phyloP scores from a whole-genome alignment of 768 basidiomycete species.

The Lentinula sp. region DNA sequence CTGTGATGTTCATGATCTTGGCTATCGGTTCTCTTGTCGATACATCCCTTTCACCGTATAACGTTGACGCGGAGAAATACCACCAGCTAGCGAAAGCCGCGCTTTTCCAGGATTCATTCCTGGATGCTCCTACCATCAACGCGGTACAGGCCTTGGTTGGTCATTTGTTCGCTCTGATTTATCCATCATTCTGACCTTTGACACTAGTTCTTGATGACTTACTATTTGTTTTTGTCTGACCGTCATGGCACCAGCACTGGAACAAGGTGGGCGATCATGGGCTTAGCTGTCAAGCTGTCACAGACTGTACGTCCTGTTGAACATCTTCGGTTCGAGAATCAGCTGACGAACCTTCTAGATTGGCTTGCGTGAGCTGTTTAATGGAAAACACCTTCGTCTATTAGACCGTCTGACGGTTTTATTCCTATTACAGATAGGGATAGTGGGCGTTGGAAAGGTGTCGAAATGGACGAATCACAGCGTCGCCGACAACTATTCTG shows the following conservation, averaged over 20 bases:
- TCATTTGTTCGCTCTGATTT: conserved; percentile 10
- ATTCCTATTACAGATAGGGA: conserved; percentile 47
- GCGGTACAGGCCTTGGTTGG: conserved; percentile 64
- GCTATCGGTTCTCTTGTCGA: conserved; percentile 64
- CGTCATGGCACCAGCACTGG: conserved; percentile 62
- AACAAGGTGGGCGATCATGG: conserved; percentile 63
- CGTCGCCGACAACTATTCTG: conserved; percentile 64
- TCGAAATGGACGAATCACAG: conserved; percentile 51
- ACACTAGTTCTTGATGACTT: conserved; percentile 60
- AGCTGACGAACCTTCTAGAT: conserved; percentile 36
- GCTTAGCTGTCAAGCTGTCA: conserved; percentile 62
- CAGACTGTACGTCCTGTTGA: conserved; percentile 49
- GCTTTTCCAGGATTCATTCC: conserved; percentile 56
- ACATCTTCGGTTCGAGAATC: background rate
- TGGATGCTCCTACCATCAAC: conserved; percentile 63
- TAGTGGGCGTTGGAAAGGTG: conserved; percentile 58
- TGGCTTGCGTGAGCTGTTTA: conserved; percentile 52
- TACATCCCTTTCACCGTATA: conserved; percentile 48
- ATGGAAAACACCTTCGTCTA: background rate
- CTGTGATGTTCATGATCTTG: conserved; percentile 60
- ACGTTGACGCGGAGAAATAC: conserved; percentile 64
- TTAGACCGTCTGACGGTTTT: background rate
- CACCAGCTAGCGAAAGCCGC: conserved; percentile 62
- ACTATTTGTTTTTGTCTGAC: conserved; percentile 63
- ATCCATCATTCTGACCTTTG: conserved; percentile 7